Percentiles rank a stretch among this genome's conserved stretches.
phyloP scores from a whole-genome alignment of 129 eudicot genomes.

The carrot (Daucus carota) region DNA sequence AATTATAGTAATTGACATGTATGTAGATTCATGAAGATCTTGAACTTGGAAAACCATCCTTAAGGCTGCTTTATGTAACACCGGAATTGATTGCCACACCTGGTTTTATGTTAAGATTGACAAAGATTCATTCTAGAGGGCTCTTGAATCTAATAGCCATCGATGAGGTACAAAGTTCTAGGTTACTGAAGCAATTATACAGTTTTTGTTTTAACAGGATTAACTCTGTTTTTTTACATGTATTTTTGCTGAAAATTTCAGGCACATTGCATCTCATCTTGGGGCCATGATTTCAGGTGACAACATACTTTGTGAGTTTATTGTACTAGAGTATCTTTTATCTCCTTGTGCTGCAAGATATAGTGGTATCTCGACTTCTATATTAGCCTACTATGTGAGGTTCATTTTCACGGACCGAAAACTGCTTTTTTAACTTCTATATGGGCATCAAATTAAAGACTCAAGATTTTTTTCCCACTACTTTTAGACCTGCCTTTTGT shows the following conservation, averaged over 20 bases:
- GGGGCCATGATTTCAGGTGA: conserved; percentile 98
- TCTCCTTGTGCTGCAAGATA: background rate
- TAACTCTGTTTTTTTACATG: conserved; percentile 6
- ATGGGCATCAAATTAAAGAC: conserved; percentile 3
- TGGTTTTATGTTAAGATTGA: conserved; percentile 66
- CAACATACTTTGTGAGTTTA: conserved; percentile 6
- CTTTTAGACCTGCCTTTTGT: background rate
- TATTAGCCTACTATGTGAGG: background rate
- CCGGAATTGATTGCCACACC: conserved; percentile 94
- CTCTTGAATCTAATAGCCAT: conserved; percentile 77
- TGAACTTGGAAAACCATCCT: conserved; percentile 80
- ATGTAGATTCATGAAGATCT: conserved; percentile 78
- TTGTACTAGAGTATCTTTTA: background rate
- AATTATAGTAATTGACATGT: background rate
- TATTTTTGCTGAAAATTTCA: conserved; percentile 26
- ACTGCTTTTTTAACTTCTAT: background rate
- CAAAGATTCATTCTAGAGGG: conserved; percentile 71
- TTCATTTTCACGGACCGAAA: conserved; percentile 1
- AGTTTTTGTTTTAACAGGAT: background rate
- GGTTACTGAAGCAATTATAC: background rate
- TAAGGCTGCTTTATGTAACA: conserved; percentile 88
- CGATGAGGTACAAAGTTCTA: conserved; percentile 64
- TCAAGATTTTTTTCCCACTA: background rate
- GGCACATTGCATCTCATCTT: conserved; percentile 96
- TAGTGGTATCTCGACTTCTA: background rate